Base-by-base conservation (phyloP, 192 early-diverging fungal genomes). In the Backusella macrospora region DNA sequence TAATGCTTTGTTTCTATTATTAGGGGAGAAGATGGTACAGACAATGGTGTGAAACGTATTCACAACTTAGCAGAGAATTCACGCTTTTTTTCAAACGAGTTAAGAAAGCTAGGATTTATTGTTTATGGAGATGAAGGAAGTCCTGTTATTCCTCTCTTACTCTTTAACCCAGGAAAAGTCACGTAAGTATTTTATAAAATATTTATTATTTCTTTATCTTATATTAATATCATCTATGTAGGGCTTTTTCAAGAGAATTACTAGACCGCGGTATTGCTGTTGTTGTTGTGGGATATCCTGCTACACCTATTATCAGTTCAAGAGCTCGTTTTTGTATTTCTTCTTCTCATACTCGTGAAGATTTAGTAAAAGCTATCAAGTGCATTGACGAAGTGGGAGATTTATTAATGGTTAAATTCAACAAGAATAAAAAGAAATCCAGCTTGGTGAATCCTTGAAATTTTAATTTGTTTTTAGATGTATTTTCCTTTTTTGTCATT, bases 211-310 rank as follows among this genome's bases (percentile, higher is more conserved):
- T 52, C 16, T 52, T n/a, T n/a, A 7, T 55, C 5, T 55, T 49
- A 18, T 8, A 7, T 39, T 37, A 26, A 21, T 12, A 34, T 16
- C 9, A 16, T 46, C 21, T 26, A 46, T 42, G 44, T 29, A 84
- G 83, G 38, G 98, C 96, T 37, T 99, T 99, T 78, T 96, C 95
- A 49, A 89, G 96, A 46, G 96, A 96, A 81, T 88, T 91, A 71
- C 88, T 98, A 44, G 86, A 90, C 73, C 88, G 96, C 55, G 93
- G 93, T 67, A 92, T 99, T 71, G 95, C 96, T 16, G 94, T 98
- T 9, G 96, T 97, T 21, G 98, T 99, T 3, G 98, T 99, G 2
- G 96, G 94, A 52, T 96, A 97, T 80, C 98, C 96, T 5, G 98
- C 96, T 16, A 99, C 98, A 10, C 96, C 98, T 18, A 97, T 98